Conservation (phyloP, 257 asterid species). For the Ligustrum vulgare region DNA sequence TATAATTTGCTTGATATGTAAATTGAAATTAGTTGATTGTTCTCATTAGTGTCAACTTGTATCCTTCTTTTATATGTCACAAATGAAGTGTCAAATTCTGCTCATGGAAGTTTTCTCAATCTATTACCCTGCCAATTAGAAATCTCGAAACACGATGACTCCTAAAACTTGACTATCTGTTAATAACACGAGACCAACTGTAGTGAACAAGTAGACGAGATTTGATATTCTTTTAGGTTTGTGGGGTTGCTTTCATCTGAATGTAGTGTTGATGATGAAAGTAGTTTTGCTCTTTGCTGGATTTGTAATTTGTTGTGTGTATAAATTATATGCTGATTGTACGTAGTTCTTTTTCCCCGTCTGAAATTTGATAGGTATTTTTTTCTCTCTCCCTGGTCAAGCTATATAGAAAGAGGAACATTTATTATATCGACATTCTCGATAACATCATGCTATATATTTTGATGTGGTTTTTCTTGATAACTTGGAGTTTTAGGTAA, state of each 20-base stretch:
- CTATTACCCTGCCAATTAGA: conserved; percentile 62
- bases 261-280: conserved; percentile 37
- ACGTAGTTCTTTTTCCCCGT: conserved; percentile 46
- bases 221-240: too few species aligned
- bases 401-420: conserved; percentile 45
- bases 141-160: conserved; percentile 42
- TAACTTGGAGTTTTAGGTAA: too few species aligned
- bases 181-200: conserved; percentile 27
- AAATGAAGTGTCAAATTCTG: conserved; percentile 73
- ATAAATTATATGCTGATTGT: conserved; percentile 50
- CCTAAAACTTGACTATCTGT: conserved; percentile 38
- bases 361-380: conserved; percentile 32
- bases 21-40: too few species aligned
- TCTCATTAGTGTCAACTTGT: too few species aligned
- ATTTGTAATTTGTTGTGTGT: conserved; percentile 42
- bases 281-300: conserved; percentile 32
- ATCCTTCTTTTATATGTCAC: too few species aligned
- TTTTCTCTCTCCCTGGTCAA: conserved; percentile 16
- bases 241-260: too few species aligned
- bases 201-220: conserved; percentile 32
- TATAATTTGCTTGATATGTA: too few species aligned
- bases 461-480: too few species aligned
- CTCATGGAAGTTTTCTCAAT: conserved; percentile 75
- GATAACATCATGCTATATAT: too few species aligned
- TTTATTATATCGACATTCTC: too few species aligned